Conservation (phyloP, 345 rosid species). For the Pugionium dolabratum region DNA sequence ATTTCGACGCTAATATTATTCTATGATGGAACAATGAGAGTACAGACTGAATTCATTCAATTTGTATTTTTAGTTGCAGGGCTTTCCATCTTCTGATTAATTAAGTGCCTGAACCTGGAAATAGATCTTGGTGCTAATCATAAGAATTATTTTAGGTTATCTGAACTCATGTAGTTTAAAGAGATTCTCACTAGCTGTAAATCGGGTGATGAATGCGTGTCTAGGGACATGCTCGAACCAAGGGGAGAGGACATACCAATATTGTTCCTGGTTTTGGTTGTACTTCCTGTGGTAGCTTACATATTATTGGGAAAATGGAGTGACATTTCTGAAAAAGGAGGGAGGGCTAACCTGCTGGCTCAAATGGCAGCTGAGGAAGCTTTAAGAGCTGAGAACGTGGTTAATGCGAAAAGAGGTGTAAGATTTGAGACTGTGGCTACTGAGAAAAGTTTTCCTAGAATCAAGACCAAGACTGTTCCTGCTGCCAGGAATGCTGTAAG, state of each 20-base stretch:
- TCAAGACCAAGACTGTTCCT: conserved; percentile 23
- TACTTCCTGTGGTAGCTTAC: conserved; percentile 78
- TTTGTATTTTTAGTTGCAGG: conserved; percentile 28
- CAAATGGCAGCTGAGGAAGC: conserved; percentile 84
- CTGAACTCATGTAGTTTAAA: conserved; percentile 38
- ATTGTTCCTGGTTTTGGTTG: conserved; percentile 78
- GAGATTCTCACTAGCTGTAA: conserved; percentile 35
- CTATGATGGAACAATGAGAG: neutral
- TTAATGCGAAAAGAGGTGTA: conserved; percentile 27
- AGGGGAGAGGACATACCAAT: conserved; percentile 80
- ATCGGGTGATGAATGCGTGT: conserved; percentile 76
- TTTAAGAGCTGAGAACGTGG: conserved; percentile 48
- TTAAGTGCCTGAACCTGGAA: conserved; percentile 16
- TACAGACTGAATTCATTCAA: neutral
- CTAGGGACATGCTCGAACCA: conserved; percentile 90
- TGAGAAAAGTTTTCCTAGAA: conserved; percentile 27
- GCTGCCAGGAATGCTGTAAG: conserved; percentile 10
- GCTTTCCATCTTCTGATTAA: conserved; percentile 17
- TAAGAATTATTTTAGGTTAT: conserved; percentile 25
- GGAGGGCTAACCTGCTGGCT: conserved; percentile 62
- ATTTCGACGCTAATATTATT: neutral
- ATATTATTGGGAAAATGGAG: conserved; percentile 86
- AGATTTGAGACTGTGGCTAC: conserved; percentile 30
- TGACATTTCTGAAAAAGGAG: conserved; percentile 64
- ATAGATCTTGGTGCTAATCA: conserved; percentile 23